phyloP scores from a whole-genome alignment of 1,139 yeast species.

The Candida mesenterica region DNA sequence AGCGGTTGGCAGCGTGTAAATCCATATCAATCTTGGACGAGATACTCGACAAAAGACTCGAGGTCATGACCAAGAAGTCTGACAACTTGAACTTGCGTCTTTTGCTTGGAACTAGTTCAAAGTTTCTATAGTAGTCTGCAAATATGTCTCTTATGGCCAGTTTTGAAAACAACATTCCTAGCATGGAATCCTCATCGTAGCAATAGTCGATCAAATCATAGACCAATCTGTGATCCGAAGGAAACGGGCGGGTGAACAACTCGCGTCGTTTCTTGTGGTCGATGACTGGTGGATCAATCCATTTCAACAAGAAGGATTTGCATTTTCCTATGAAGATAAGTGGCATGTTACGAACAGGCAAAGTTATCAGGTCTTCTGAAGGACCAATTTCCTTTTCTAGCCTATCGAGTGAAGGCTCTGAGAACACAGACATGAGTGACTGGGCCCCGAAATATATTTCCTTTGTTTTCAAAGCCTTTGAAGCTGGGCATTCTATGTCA shows the following conservation, averaged over 20 bases:
- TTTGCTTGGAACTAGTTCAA: slow-evolving; percentile 9
- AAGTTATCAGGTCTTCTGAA: slow-evolving; percentile 19
- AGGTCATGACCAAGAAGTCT: slow-evolving; percentile 35
- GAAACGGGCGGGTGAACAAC: slow-evolving; percentile 29
- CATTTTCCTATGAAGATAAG: slow-evolving; percentile 22
- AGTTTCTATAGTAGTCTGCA: slow-evolving; percentile 16
- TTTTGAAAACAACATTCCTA: slow-evolving; percentile 11
- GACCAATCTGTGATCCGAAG: slow-evolving; percentile 23
- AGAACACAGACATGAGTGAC: slow-evolving; percentile 37
- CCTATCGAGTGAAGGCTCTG: slow-evolving; percentile 36
- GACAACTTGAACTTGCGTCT: slow-evolving; percentile 20
- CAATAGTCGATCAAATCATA: slow-evolving; percentile 23
- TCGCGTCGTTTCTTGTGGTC: slow-evolving; percentile 20
- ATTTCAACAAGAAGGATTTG: slow-evolving; percentile 22
- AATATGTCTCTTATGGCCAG: slow-evolving; percentile 13
- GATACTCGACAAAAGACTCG: slow-evolving; percentile 28
- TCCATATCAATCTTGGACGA: slow-evolving; percentile 20
- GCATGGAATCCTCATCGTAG: slow-evolving; percentile 14
- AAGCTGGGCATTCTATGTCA: slow-evolving; percentile 4
- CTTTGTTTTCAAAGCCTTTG: neutral
- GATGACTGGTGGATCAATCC: slow-evolving; percentile 35
- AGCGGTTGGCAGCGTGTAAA: neutral
- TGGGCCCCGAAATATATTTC: slow-evolving; percentile 38
- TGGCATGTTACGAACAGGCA: slow-evolving; percentile 35
- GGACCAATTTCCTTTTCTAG: slow-evolving; percentile 28